A percentile compares a stretch with the other conserved stretches of the same genome.
Evolutionary conservation across 2,329 filamentous ascomycete genomes (phyloP).

Genomic region (Arthrinium puccinioides): DNA sequence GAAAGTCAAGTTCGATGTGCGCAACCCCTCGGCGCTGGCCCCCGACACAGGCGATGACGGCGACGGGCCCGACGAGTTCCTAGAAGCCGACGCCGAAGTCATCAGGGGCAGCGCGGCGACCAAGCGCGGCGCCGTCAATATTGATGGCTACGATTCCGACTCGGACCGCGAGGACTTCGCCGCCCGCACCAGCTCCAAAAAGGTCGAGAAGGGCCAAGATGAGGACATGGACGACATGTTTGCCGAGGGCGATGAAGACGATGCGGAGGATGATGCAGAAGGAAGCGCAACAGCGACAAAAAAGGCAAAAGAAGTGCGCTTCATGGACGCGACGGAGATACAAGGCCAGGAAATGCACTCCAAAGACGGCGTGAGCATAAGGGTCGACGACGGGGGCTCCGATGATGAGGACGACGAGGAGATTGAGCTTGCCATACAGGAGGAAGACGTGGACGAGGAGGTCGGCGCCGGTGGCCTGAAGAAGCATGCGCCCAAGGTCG

Average conservation of each 20-base stretch:
- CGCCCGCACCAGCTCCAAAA: constrained; percentile 16
- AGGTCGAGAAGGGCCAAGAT: constrained; percentile 31
- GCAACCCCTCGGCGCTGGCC: constrained; percentile 88
- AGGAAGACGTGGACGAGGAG: constrained; percentile 77
- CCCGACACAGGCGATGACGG: constrained; percentile 63
- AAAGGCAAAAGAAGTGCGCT: constrained; percentile 56
- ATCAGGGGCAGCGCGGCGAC: constrained; percentile 73
- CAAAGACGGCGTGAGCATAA: constrained; percentile 66
- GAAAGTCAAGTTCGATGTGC: constrained; percentile 86
- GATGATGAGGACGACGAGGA: constrained; percentile 60
- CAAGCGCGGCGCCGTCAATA: constrained; percentile 89
- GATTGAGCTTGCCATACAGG: constrained; percentile 66
- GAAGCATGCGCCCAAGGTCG: constrained; percentile 85
- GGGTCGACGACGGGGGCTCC: constrained; percentile 45
- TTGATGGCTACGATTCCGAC: constrained; percentile 95
- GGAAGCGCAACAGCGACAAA: constrained; percentile 45
- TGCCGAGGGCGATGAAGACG: constrained; percentile 57
- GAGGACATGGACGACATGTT: constrained; percentile 81
- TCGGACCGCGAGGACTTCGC: constrained; percentile 68
- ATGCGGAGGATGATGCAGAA: constrained; percentile 42
- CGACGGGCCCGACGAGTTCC: constrained; percentile 50
- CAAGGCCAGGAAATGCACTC: constrained; percentile 71
- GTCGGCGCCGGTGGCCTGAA: constrained; percentile 86
- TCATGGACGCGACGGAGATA: constrained; percentile 57
- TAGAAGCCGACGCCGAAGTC: constrained; percentile 90